Evolutionary conservation across 2,329 filamentous ascomycete species (phyloP).

Genomic region (Monilinia aucupariae): DNA sequence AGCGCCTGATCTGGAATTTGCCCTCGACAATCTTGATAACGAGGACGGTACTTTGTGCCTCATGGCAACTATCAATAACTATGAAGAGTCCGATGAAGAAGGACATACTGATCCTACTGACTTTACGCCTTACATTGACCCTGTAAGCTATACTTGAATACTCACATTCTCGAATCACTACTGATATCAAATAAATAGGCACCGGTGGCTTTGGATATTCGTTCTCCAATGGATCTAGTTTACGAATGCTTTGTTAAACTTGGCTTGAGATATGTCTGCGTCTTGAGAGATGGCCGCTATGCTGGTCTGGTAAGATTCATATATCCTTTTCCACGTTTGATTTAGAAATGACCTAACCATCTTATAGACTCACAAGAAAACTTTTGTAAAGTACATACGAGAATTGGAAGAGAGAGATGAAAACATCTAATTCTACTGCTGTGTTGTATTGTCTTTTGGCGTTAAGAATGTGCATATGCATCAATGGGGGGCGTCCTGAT

Average conservation of each 20-base stretch:
- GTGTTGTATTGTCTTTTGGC: conserved; percentile 10
- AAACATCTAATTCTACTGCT: conserved; percentile 16
- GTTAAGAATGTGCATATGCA: conserved; percentile 3
- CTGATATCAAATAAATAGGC: conserved; percentile 45
- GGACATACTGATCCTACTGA: conserved; percentile 63
- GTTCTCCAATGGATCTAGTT: conserved; percentile 87
- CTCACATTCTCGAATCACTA: conserved; percentile 2
- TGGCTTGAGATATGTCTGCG: conserved; percentile 86
- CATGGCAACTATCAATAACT: conserved; percentile 65
- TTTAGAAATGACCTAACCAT: conserved; percentile 19
- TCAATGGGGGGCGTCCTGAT: conserved; percentile 17
- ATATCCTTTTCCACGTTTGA: background rate
- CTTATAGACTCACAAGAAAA: conserved; percentile 80
- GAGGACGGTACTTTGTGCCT: conserved; percentile 71
- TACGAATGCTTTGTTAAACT: conserved; percentile 97
- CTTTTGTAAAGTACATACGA: conserved; percentile 90
- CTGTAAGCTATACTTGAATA: conserved; percentile 45
- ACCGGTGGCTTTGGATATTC: conserved; percentile 80
- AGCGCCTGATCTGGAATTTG: conserved; percentile 88
- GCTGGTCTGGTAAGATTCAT: conserved; percentile 65
- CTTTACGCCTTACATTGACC: conserved; percentile 88
- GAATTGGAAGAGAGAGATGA: conserved; percentile 59
- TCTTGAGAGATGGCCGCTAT: conserved; percentile 76
- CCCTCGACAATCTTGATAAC: conserved; percentile 75
- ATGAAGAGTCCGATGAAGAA: conserved; percentile 58